Base-by-base conservation (phyloP, 140 eudicot species). In the Artemisia princeps region DNA sequence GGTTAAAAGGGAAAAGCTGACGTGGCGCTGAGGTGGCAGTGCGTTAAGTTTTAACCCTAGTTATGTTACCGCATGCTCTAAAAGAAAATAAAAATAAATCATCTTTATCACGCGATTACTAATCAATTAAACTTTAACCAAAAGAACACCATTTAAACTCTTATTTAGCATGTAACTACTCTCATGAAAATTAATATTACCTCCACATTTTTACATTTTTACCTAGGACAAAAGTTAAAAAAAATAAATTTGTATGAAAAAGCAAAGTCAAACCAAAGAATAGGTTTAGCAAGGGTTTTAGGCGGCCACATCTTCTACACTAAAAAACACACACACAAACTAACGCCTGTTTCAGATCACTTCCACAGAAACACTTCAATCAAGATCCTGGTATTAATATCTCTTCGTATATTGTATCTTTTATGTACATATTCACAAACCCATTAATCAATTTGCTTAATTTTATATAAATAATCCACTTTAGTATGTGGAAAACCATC, bases 251-350 rank as follows among this genome's bases (percentile, higher is more conserved):
- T 22, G 1, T 22, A 22, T 22, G 4, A 23, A 56, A 5, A 22
- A 3, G 11, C 8, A 30, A 64, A 64, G 64, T 15, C 64, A 69
- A 40, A 6, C 73, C 37, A 72, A 17, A 75, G 22, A 30, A 30
- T 79, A 72, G 79, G 82, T 89, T 86, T 80, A 74, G 80, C 87
- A 65, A 89, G 97, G 96, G 97, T 87, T 89, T 86, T 77, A 67
- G 85, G 86, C 94, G 83, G 94, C 96, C 80, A 23, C 48, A 7
- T 5, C 42, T 26, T 3, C 69, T 63, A 33, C 73, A 4, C 57
- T 58, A 53, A 63, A 16, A 15, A 37, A 40, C 48, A 49, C 10
- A n/a, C 49, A 51, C 59, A 42, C 45, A 52, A 78, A 16, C 42
- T 20, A 20, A 8, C 20, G 14, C 9, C 33, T 0, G 9, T 52